phyloP scores from a whole-genome alignment of 192 early-diverging fungal species.

The Podochytrium sp. region DNA sequence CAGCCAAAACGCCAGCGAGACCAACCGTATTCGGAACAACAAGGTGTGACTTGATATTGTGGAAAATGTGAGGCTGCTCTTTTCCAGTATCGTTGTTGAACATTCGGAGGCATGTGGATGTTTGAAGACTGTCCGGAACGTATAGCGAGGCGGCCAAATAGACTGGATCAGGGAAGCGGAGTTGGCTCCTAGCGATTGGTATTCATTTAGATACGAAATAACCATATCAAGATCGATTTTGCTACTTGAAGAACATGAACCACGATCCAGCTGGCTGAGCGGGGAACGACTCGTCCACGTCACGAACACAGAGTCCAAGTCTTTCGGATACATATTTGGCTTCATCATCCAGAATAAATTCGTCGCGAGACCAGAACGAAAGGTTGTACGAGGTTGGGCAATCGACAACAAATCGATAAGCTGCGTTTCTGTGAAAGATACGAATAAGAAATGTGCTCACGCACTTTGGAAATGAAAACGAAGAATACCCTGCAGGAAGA shows the following conservation, averaged over 20 bases:
- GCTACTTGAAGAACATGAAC: constrained; percentile 57
- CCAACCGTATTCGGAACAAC: constrained; percentile 52
- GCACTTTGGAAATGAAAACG: not conserved
- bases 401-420: constrained; percentile 49
- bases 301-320: constrained; percentile 43
- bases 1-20: not conserved
- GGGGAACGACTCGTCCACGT: constrained; percentile 55
- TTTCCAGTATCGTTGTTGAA: constrained; percentile 55
- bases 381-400: constrained; percentile 47
- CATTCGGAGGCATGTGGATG: constrained; percentile 39
- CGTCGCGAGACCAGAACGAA: constrained; percentile 52
- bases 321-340: constrained; percentile 52
- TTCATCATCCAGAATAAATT: constrained; percentile 57
- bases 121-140: constrained; percentile 47
- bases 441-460: not conserved
- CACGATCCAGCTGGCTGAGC: constrained; percentile 50
- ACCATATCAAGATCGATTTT: constrained; percentile 4
- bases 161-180: constrained; percentile 46
- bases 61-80: constrained; percentile 47
- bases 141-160: constrained; percentile 47
- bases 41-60: constrained; percentile 38
- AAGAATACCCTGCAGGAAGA: constrained; percentile 38
- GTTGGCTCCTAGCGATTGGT: constrained; percentile 31
- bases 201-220: not conserved
- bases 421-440: constrained; percentile 41